Base-by-base conservation (phyloP, 176 grass and related monocot species). In the Lolium perenne region DNA sequence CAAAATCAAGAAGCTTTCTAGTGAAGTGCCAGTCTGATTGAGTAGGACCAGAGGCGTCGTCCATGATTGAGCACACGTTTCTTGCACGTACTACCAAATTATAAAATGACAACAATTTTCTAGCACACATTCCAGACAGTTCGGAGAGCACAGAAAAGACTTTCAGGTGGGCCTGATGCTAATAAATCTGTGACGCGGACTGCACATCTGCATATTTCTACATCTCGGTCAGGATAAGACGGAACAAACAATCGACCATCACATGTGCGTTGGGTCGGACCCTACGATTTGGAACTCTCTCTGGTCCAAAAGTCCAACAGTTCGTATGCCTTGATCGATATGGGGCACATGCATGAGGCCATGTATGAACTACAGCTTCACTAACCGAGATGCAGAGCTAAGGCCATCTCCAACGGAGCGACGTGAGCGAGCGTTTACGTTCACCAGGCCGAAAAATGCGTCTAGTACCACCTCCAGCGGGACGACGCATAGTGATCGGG, bases 171-270 rank as follows among this genome's bases (percentile, higher is more conserved):
- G 11, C 48, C 85, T 16, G 9, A 82, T 75, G 25, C 77, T 21
- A n/a, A 76, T 76, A 54, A 78, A 56, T 83, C 26, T 53, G 40
- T 72, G 87, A 84, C 74, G 64, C 22, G 43, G 80, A 71, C 64
- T 6, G 74, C 71, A 29, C 74, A 57, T 71, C 21, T 56, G 21
- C 8, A 47, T 47, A 23, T 56, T 45, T 43, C 29, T 64, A n/a
- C 60, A 43, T 47, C 47, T 55, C 10, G 0, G 1, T 35, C 54
- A 51, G 21, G 25, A 66, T 10, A 59, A 23, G 48, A 77, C 18
- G 22, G n/a, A 71, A 17, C 35, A 72, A 83, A 46, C 12, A 43
- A 40, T 58, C n/a, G 49, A 72, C 38, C 51, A 20, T 45, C 32
- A 15, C n/a, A 59, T 11, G 51, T 59, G 35, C 7, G 2, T 22